Conservation (phyloP, 441 rosid genomes). For the Populus trichocarpa region DNA sequence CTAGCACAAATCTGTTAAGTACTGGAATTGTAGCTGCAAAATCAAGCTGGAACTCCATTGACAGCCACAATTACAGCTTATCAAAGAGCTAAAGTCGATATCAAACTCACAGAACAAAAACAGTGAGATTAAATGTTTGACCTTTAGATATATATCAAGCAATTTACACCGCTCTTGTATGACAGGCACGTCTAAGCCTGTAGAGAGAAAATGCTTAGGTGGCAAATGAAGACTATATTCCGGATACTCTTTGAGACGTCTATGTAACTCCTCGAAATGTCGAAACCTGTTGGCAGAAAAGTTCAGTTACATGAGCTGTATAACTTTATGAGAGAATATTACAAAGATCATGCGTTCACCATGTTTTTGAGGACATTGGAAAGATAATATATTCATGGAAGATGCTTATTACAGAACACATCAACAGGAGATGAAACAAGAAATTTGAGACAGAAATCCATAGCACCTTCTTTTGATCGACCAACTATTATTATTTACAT, state of each 20-base stretch:
- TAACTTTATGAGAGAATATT: neutral
- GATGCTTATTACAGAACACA: neutral
- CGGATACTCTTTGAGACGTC: slow-evolving; percentile 84
- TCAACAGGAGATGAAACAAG: slow-evolving; percentile 12
- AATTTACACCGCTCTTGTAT: slow-evolving; percentile 90
- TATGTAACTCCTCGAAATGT: slow-evolving; percentile 99
- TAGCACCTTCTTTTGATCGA: slow-evolving; percentile 96
- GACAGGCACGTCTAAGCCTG: slow-evolving; percentile 79
- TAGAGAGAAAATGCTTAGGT: slow-evolving; percentile 95
- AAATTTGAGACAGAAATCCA: slow-evolving; percentile 22
- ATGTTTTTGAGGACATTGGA: neutral
- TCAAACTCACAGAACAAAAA: slow-evolving; percentile 4
- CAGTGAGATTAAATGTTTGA: slow-evolving; percentile 28
- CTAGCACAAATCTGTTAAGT: too few relatives aligned
- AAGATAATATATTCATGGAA: neutral
- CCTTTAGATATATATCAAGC: slow-evolving; percentile 92
- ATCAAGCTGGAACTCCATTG: neutral
- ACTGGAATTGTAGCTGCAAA: neutral
- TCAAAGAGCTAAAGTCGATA: slow-evolving; percentile 1
- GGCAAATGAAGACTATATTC: slow-evolving; percentile 96
- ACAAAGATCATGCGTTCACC: neutral
- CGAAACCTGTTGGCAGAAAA: slow-evolving; percentile 63
- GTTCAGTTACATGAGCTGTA: slow-evolving; percentile 9
- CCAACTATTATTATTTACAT: slow-evolving; percentile 85
- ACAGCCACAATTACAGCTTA: neutral